Evolutionary conservation across 257 asterid genomes (phyloP).

Genomic region (Solanum clarkiae): DNA sequence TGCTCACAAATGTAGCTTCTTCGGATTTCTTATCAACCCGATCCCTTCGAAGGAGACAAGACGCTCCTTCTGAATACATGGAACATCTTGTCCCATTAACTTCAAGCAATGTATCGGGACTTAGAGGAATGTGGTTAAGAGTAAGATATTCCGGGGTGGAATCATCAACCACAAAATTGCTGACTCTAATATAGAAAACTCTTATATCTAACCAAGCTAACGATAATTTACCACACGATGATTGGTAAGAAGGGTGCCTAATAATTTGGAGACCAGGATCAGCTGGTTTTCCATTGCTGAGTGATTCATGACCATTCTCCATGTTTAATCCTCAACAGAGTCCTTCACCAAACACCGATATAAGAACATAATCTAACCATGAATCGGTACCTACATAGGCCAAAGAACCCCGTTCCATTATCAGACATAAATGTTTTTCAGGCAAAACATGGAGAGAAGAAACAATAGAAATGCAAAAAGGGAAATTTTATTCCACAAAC

Average conservation of each 20-base stretch:
- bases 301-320: conserved; percentile 38
- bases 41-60: conserved; percentile 62
- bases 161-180: conserved; percentile 55
- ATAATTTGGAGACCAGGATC: conserved; percentile 47
- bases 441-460: neutral
- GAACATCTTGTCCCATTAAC: conserved; percentile 64
- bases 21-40: conserved; percentile 74
- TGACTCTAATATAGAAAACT: conserved; percentile 67
- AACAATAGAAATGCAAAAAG: neutral
- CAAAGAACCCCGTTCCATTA: conserved; percentile 19
- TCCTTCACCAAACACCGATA: conserved; percentile 5
- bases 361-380: conserved; percentile 18
- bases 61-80: conserved; percentile 45
- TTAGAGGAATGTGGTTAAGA: conserved; percentile 54
- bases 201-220: conserved; percentile 48
- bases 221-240: conserved; percentile 20
- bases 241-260: conserved; percentile 38
- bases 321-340: conserved; percentile 34
- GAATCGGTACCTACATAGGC: neutral
- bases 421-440: neutral
- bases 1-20: conserved; percentile 83
- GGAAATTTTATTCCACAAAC: neutral
- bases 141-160: conserved; percentile 61
- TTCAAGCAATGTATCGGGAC: conserved; percentile 65
- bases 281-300: conserved; percentile 37